A percentile compares a stretch with the other conserved stretches of the same genome.
Evolutionary conservation across 1,284 basidiomycete species (phyloP).

Genomic region (Ustilago hordei): DNA sequence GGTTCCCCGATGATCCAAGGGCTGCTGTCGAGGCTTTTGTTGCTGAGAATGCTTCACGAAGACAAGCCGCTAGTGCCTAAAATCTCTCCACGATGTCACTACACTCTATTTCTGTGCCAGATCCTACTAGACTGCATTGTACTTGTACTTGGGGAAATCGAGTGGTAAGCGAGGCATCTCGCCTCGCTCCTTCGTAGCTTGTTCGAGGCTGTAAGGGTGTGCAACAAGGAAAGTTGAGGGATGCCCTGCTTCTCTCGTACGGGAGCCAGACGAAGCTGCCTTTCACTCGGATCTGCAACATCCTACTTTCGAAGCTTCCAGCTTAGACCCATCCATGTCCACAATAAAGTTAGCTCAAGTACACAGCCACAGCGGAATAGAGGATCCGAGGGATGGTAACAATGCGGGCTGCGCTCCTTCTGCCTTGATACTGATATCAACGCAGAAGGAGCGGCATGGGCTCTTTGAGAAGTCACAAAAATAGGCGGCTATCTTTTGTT

Average conservation of each 20-base stretch:
- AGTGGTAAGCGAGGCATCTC: neutral
- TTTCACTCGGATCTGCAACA: neutral
- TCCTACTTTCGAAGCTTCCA: neutral
- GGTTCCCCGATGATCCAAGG: slow-evolving; percentile 62
- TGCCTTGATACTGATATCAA: slow-evolving; percentile 1
- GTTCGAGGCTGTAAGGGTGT: too few species aligned
- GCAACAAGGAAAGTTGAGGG: too few species aligned
- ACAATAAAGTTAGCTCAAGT: too few species aligned
- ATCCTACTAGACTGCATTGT: slow-evolving; percentile 11
- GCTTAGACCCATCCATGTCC: too few species aligned
- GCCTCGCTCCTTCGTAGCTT: neutral
- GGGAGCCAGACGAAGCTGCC: neutral
- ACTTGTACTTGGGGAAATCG: neutral
- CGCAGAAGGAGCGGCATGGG: too few species aligned
- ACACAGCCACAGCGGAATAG: neutral
- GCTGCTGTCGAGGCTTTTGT: slow-evolving; percentile 60
- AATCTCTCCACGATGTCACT: neutral
- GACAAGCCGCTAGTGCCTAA: slow-evolving; percentile 12
- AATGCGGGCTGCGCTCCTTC: neutral
- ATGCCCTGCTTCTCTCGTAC: neutral
- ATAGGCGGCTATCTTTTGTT: neutral
- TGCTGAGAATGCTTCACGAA: slow-evolving; percentile 19
- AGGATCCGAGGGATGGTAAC: neutral
- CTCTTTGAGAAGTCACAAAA: neutral
- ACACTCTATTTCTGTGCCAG: too few species aligned